Conservation (phyloP, 805 yeast species). For the Hemisphaericaspora nanyangensis region DNA sequence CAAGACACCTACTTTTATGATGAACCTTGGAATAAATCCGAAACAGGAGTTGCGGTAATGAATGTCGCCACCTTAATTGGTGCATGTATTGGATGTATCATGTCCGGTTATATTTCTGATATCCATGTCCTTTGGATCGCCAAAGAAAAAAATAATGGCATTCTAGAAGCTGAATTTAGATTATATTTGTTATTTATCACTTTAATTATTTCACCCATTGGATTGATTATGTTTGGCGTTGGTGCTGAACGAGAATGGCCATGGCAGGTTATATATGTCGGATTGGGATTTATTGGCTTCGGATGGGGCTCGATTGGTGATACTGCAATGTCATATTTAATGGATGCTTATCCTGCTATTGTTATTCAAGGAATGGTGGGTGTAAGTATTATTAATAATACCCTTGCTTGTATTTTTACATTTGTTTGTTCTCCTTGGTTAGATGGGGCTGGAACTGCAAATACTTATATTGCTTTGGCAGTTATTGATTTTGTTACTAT, state of each 20-base stretch:
- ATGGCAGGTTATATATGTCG: conserved; percentile 55
- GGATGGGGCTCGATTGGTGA: conserved; percentile 73
- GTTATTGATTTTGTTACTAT: conserved; percentile 57
- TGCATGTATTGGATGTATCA: conserved; percentile 61
- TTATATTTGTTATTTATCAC: conserved; percentile 55
- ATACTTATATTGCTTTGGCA: conserved; percentile 60
- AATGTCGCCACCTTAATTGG: conserved; percentile 68
- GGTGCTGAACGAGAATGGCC: conserved; percentile 56
- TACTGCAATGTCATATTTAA: conserved; percentile 60
- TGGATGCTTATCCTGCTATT: conserved; percentile 69
- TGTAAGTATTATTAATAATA: conserved; percentile 60
- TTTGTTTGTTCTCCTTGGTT: conserved; percentile 62
- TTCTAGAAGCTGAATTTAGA: conserved; percentile 64
- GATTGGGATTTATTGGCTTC: conserved; percentile 62
- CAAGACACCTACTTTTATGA: conserved; percentile 66
- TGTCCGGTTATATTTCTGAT: conserved; percentile 60
- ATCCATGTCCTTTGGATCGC: conserved; percentile 58
- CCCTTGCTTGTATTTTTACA: conserved; percentile 63
- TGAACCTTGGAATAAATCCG: conserved; percentile 62
- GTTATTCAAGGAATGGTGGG: conserved; percentile 71
- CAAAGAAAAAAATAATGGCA: conserved; percentile 54
- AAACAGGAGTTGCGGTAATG: conserved; percentile 70
- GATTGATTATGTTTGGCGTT: conserved; percentile 61
- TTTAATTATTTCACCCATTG: conserved; percentile 56
- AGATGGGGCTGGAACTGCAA: conserved; percentile 51